A percentile compares a stretch with the other conserved stretches of the same genome.
These are phyloP conservation scores for Powellomyces hirtus DNA, from an alignment of 192 early-diverging fungal genomes.

Conservation along the genomic window DNA sequence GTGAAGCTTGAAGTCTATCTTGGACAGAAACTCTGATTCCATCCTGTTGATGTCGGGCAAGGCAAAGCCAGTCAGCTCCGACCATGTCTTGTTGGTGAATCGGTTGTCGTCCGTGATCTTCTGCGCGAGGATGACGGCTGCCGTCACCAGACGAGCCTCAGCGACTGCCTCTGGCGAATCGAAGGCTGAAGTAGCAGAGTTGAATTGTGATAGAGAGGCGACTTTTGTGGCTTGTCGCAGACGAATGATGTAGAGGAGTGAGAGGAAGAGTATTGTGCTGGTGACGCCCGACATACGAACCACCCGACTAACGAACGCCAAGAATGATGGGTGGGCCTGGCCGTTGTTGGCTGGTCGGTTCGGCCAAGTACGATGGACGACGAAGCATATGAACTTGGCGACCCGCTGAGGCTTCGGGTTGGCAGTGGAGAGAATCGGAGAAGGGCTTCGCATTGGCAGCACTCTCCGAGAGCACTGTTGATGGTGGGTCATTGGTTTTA, in stretches of 20 bases:
- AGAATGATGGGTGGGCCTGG: conserved; percentile 12
- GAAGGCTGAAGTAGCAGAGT: background rate
- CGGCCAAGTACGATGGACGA: conserved; percentile 5
- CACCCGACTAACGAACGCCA: conserved; percentile 12
- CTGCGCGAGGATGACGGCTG: conserved; percentile 29
- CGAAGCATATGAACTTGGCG: background rate
- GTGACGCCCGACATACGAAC: conserved; percentile 8
- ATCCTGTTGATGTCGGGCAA: conserved; percentile 19
- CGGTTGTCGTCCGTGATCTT: conserved; percentile 27
- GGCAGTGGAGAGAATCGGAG: no score
- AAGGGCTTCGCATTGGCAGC: no score
- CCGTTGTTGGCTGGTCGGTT: no score
- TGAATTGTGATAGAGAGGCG: background rate
- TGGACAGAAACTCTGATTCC: conserved; percentile 23
- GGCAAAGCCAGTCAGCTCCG: conserved; percentile 4
- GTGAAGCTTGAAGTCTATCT: conserved; percentile 12
- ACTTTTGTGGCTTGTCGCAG: no score
- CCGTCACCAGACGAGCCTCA: background rate
- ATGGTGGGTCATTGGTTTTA: no score
- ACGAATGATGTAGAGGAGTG: conserved; percentile 20
- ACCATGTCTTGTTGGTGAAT: conserved; percentile 30
- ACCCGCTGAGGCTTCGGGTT: background rate
- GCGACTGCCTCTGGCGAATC: background rate
- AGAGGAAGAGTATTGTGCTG: conserved; percentile 8
- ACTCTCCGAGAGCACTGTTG: no score